Conservation (phyloP, 768 basidiomycete genomes). For the Calocybe indica region DNA sequence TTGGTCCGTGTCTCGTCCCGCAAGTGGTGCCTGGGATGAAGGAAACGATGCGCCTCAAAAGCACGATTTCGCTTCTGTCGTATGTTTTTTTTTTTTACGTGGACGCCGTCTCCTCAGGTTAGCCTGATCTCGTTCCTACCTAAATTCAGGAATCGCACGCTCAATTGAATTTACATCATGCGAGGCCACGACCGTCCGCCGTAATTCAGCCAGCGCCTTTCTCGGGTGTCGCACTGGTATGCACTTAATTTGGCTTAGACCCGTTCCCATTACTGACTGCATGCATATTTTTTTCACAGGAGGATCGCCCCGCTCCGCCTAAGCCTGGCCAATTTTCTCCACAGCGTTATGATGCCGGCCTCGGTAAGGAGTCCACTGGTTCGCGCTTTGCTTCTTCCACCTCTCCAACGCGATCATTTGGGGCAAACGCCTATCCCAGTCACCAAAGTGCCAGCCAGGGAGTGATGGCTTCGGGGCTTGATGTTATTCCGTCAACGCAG, state of each 20-base stretch:
- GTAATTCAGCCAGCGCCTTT: slow-evolving; percentile 29
- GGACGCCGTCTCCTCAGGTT: slow-evolving; percentile 7
- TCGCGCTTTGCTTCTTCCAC: slow-evolving; percentile 35
- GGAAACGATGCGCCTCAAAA: slow-evolving; percentile 38
- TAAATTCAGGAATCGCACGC: slow-evolving; percentile 36
- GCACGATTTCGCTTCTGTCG: slow-evolving; percentile 30
- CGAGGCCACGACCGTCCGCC: slow-evolving; percentile 40
- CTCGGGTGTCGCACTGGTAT: slow-evolving; percentile 34
- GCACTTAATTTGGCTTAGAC: slow-evolving; percentile 11
- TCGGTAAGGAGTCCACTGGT: slow-evolving; percentile 32
- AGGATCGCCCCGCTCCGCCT: slow-evolving; percentile 36
- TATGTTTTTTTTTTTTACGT: slow-evolving; percentile 4
- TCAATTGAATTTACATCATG: slow-evolving; percentile 36
- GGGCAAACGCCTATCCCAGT: slow-evolving; percentile 19
- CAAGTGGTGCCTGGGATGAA: slow-evolving; percentile 60
- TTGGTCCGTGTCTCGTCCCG: slow-evolving; percentile 45
- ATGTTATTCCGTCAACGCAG: slow-evolving; percentile 26
- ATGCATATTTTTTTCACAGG: slow-evolving; percentile 24
- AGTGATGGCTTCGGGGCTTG: slow-evolving; percentile 6
- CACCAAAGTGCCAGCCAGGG: slow-evolving; percentile 6
- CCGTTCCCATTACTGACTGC: slow-evolving; percentile 7
- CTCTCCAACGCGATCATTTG: slow-evolving; percentile 40
- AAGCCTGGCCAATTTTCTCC: slow-evolving; percentile 50
- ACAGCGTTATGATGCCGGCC: slow-evolving; percentile 43
- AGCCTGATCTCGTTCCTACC: slow-evolving; percentile 3